Conservation (phyloP, 495 filamentous ascomycete genomes). For the Trichoderma reesei region DNA sequence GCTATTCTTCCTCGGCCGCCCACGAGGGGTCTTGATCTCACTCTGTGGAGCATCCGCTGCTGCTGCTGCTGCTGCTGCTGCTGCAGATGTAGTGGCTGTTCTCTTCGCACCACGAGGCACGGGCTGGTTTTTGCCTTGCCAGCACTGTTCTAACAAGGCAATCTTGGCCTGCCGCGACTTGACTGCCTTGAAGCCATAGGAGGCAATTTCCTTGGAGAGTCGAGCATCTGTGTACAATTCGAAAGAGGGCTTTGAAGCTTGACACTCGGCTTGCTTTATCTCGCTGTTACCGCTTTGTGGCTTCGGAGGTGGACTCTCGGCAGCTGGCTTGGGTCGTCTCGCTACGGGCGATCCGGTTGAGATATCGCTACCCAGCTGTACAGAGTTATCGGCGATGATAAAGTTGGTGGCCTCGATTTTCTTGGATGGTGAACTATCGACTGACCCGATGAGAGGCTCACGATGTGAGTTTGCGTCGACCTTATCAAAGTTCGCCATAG, state of each 20-base stretch:
- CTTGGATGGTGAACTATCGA: background rate
- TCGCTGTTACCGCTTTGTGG: background rate
- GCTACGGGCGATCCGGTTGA: background rate
- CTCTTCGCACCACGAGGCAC: conserved; percentile 6
- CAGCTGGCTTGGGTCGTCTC: background rate
- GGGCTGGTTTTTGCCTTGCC: conserved; percentile 39
- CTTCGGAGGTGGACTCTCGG: background rate
- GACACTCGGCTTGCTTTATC: background rate
- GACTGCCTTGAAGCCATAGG: conserved; percentile 67
- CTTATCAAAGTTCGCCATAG: background rate
- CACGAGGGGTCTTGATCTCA: conserved; percentile 22
- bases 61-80: conserved; percentile 22
- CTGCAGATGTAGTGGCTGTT: conserved; percentile 15
- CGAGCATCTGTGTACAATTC: conserved; percentile 53
- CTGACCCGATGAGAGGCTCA: background rate
- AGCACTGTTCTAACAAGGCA: conserved; percentile 60
- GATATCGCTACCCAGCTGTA: background rate
- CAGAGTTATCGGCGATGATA: background rate
- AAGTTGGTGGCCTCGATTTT: background rate
- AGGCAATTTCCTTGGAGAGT: conserved; percentile 49
- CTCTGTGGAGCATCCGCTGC: conserved; percentile 12
- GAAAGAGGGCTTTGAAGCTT: conserved; percentile 24
- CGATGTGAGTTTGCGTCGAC: background rate
- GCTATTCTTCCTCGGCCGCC: conserved; percentile 33
- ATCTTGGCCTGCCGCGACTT: conserved; percentile 65